phyloP scores from a whole-genome alignment of 805 yeast species.

The Ogataea sp. region DNA sequence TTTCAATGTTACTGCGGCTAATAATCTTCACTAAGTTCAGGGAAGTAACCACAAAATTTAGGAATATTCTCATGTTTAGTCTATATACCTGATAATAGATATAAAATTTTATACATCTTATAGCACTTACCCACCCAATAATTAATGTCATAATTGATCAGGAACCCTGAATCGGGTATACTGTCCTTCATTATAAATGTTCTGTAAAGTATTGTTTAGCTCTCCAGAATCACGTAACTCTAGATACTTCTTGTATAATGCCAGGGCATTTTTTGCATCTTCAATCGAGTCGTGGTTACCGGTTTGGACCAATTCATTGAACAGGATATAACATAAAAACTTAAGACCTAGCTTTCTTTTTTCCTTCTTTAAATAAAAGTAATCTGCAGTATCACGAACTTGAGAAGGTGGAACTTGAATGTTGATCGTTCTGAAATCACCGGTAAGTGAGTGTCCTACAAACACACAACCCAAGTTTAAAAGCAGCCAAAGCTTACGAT shows the following conservation, averaged over 20 bases:
- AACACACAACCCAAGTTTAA: slow-evolving; percentile 84
- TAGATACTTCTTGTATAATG: slow-evolving; percentile 63
- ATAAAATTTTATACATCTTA: too few relatives aligned
- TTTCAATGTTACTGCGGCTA: not conserved
- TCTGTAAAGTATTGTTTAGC: slow-evolving; percentile 53
- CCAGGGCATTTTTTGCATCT: slow-evolving; percentile 84
- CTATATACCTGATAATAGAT: too few relatives aligned
- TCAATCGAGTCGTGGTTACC: slow-evolving; percentile 97
- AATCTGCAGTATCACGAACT: slow-evolving; percentile 81
- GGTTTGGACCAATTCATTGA: slow-evolving; percentile 72
- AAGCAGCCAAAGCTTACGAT: slow-evolving; percentile 83
- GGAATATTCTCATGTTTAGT: too few relatives aligned
- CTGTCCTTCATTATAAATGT: slow-evolving; percentile 67
- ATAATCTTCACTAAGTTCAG: not conserved
- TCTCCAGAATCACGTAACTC: slow-evolving; percentile 50
- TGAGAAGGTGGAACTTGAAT: slow-evolving; percentile 80
- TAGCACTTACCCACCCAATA: too few relatives aligned
- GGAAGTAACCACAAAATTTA: too few relatives aligned
- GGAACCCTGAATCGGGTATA: slow-evolving; percentile 47
- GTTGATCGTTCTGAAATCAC: slow-evolving; percentile 91
- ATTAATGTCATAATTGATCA: slow-evolving; percentile 1
- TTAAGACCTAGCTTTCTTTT: slow-evolving; percentile 78
- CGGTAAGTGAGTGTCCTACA: slow-evolving; percentile 89
- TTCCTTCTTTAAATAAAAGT: slow-evolving; percentile 65
- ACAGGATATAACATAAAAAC: slow-evolving; percentile 74